Base-by-base conservation (phyloP, 139 green algal species). In the Chlorella ohadii region DNA sequence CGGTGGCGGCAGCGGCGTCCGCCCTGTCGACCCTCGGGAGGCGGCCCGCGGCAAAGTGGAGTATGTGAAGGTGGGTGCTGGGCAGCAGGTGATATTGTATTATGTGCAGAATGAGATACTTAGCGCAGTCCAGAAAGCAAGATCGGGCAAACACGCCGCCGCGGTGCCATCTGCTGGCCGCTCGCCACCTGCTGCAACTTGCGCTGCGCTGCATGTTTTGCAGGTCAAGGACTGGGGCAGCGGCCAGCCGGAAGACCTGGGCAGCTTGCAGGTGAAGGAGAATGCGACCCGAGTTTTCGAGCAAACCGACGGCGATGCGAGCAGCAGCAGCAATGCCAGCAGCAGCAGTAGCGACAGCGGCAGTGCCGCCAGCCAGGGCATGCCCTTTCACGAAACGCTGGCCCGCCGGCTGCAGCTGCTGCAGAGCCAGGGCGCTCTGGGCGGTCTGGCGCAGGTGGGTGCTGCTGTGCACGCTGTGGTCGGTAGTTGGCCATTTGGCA, bases 171-270 rank as follows among this genome's bases (percentile, higher is more conserved):
- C n/a, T n/a, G n/a, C n/a, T n/a, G n/a, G n/a, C n/a, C n/a, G n/a
- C n/a, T n/a, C n/a, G n/a, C n/a, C n/a, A n/a, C n/a, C n/a, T n/a
- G n/a, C n/a, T n/a, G n/a, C n/a, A n/a, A n/a, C n/a, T n/a, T n/a
- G n/a, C n/a, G n/a, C n/a, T n/a, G n/a, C n/a, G n/a, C 63, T 36
- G 2, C 65, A 9, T 20, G 12, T 23, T 55, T 1, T 22, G 63
- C 78, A 83, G 78, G 78, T 83, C 63, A 83, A 73, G 63, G 63
- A 83, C 78, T 83, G 78, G 78, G 78, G 78, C 39, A 65, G 39
- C 78, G 78, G 78, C 28, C n/a, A 83, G n/a, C 78, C 63, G 0
- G 28, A 51, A 3, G 78, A 83, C 3, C 63, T 83, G 39, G 78
- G 63, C 16, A 34, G 78, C 41, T 63, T 83, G 63, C 41, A 74